Base-by-base conservation (phyloP, 352 stramenopile species). In the Globisporangium radiosum region DNA sequence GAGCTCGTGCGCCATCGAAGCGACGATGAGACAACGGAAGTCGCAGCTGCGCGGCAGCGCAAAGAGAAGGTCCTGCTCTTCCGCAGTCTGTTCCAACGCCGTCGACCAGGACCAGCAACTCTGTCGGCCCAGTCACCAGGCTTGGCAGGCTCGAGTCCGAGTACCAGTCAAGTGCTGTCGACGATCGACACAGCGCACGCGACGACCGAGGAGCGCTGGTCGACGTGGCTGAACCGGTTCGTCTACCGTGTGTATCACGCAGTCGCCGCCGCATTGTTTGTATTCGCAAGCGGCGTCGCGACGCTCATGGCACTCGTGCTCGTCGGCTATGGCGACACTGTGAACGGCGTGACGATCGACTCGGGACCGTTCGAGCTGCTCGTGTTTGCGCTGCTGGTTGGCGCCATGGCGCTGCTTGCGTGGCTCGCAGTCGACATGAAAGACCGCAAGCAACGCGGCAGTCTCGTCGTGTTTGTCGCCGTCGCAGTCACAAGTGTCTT, bases 1-100 rank as follows among this genome's bases (percentile, higher is more conserved):
- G 70, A 86, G 15, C 66, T 80, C 45, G 70, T 92, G 36, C 80
- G 80, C 5, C 66, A 90, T 59, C 80, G 83, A 4, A 66, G 70
- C 7, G 80, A 90, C 47, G 66, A 87, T 7, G 83, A 90, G 57
- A 84, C 73, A 1, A 63, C 67, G 9, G 80, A 87, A 45, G 66
- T 85, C 19, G 66, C 75, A 0, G 70, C 68, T 9, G 76, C 78
- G 42, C 63, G 80, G 15, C 80, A 87, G 47, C 76, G 83, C 42
- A 92, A 92, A 57, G 83, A 92, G 52, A 90, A 90, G 53, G 75
- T 89, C 9, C 60, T 90, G 54, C 59, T 90, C 7, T 90, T 88
- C 48, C 74, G 74, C 6, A 63, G 64, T 3, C 52, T 73, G 17
- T 78, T 78, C n/a, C 47, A 66, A 14, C 64, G 61, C 2, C 53